A percentile compares a stretch with the other conserved stretches of the same genome.
phyloP scores from a whole-genome alignment of 768 basidiomycete species.

The Kwoniella bestiolae region DNA sequence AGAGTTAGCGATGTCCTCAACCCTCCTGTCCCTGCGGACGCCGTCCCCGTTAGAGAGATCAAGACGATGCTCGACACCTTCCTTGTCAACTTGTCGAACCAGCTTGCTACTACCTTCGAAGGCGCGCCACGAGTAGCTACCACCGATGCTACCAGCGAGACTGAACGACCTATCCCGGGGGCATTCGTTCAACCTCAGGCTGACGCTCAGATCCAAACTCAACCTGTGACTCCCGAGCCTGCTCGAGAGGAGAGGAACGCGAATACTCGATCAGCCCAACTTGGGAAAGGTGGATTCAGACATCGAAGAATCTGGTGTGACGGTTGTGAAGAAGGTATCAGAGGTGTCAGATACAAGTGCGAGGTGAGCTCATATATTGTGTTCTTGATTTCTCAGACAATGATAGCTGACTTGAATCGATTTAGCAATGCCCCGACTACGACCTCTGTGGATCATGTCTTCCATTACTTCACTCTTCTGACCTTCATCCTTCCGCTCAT shows the following conservation, averaged over 20 bases:
- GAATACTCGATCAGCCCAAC: slow-evolving; percentile 18
- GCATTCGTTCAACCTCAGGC: slow-evolving; percentile 38
- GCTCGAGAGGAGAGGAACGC: slow-evolving; percentile 13
- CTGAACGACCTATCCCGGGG: slow-evolving; percentile 45
- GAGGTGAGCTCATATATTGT: slow-evolving; percentile 44
- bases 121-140: slow-evolving; percentile 31
- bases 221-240: slow-evolving; percentile 4
- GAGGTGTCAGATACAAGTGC: slow-evolving; percentile 55
- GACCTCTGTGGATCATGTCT: slow-evolving; percentile 55
- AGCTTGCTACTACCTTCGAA: slow-evolving; percentile 50
- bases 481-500: slow-evolving; percentile 46
- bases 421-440: slow-evolving; percentile 47
- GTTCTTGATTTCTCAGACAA: neutral
- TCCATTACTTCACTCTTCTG: slow-evolving; percentile 45
- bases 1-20: slow-evolving; percentile 37
- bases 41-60: slow-evolving; percentile 47
- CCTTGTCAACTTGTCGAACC: slow-evolving; percentile 51
- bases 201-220: slow-evolving; percentile 24
- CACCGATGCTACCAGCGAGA: slow-evolving; percentile 10
- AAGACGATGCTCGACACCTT: slow-evolving; percentile 52
- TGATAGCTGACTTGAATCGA: neutral
- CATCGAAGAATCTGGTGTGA: slow-evolving; percentile 48
- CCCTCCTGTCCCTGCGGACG: slow-evolving; percentile 22
- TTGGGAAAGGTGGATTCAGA: slow-evolving; percentile 45
- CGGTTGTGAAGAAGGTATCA: slow-evolving; percentile 42